phyloP scores from a whole-genome alignment of 2,329 filamentous ascomycete species.

The Oidium heveae region DNA sequence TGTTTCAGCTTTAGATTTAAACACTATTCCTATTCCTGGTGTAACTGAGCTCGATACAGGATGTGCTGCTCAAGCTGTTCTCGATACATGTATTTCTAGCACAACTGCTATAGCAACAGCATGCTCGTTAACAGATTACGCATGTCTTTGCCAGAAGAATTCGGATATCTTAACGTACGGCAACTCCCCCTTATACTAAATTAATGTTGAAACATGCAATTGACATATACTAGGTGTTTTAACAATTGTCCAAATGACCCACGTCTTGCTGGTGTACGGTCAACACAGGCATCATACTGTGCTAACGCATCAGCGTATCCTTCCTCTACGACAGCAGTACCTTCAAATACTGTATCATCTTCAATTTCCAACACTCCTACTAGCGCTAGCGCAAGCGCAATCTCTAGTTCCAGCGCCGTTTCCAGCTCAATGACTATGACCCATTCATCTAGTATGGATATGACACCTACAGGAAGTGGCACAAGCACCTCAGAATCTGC shows the following conservation, averaged over 20 bases:
- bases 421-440: constrained; percentile 5
- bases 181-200: neutral
- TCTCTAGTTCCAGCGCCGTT: constrained; percentile 4
- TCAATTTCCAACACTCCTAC: too few species aligned
- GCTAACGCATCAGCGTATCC: constrained; percentile 7
- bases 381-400: too few species aligned
- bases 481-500: too few species aligned
- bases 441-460: neutral
- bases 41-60: constrained; percentile 2
- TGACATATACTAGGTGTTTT: constrained; percentile 23
- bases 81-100: constrained; percentile 16
- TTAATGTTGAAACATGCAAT: neutral
- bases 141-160: constrained; percentile 31
- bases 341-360: too few species aligned
- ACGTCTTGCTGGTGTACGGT: constrained; percentile 6
- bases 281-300: constrained; percentile 9
- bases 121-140: constrained; percentile 15
- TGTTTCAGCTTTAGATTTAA: constrained; percentile 8
- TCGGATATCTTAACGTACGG: constrained; percentile 23
- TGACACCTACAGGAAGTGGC: too few species aligned
- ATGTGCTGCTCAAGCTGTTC: constrained; percentile 16
- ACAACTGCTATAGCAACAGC: constrained; percentile 15
- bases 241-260: constrained; percentile 32
- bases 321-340: constrained; percentile 1
- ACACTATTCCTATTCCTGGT: constrained; percentile 3